Conservation (phyloP, 1,139 yeast species). For the Kazachstania sp. region DNA sequence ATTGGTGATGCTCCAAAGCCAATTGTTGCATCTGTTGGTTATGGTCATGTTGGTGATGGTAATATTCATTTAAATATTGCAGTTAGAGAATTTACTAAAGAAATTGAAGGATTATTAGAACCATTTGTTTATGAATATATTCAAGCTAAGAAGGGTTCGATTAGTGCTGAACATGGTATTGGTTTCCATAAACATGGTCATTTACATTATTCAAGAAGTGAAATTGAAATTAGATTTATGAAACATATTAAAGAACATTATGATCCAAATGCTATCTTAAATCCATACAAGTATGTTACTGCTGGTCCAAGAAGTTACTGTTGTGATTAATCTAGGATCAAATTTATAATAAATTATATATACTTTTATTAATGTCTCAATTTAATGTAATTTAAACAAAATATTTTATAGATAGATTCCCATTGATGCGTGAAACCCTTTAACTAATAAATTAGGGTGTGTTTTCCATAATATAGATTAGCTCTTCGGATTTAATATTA, state of each 20-base stretch:
- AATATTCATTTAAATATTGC: conserved; percentile 86
- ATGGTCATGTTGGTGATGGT: conserved; percentile 95
- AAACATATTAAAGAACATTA: conserved; percentile 63
- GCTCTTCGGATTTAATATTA: too few species aligned
- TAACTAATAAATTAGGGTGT: too few species aligned
- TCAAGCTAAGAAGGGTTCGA: conserved; percentile 65
- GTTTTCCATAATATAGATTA: too few species aligned
- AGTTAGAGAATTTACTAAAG: conserved; percentile 69
- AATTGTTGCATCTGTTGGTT: conserved; percentile 81
- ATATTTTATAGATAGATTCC: too few species aligned
- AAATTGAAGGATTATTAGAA: conserved; percentile 69
- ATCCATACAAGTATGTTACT: conserved; percentile 76
- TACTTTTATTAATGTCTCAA: neutral
- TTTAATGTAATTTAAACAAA: neutral
- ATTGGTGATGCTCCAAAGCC: conserved; percentile 57
- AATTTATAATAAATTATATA: neutral
- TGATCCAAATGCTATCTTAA: conserved; percentile 84
- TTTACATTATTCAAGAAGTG: conserved; percentile 73
- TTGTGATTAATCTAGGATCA: neutral
- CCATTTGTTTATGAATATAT: conserved; percentile 94
- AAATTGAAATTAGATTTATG: conserved; percentile 60
- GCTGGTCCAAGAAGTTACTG: neutral
- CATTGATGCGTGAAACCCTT: too few species aligned
- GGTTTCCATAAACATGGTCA: conserved; percentile 93
- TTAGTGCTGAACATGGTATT: conserved; percentile 92